Evolutionary conservation across 2,329 filamentous ascomycete genomes (phyloP).

Genomic region (Penicillium paneum): DNA sequence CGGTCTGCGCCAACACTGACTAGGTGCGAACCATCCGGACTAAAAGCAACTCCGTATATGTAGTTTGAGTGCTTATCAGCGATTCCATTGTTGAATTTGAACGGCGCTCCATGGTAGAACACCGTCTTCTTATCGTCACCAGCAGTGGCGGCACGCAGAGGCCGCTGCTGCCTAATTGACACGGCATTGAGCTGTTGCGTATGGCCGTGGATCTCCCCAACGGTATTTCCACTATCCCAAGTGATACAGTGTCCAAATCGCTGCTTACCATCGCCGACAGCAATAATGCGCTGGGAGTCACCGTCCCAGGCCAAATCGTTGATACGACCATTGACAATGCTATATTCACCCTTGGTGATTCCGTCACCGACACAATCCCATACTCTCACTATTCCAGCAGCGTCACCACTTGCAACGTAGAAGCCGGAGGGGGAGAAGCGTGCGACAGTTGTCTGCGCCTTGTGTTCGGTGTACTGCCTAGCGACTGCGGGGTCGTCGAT

Average conservation of each 20-base stretch:
- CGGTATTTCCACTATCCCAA: conserved; percentile 90
- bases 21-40: conserved; percentile 76
- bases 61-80: conserved; percentile 80
- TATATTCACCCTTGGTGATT: conserved; percentile 88
- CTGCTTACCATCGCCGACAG: conserved; percentile 91
- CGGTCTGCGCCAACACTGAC: conserved; percentile 91
- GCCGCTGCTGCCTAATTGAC: conserved; percentile 81
- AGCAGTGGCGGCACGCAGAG: conserved; percentile 85
- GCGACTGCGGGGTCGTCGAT: conserved; percentile 83
- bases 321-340: conserved; percentile 89
- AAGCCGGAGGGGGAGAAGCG: conserved; percentile 92
- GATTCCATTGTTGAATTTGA: conserved; percentile 89
- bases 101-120: conserved; percentile 90
- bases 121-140: conserved; percentile 86
- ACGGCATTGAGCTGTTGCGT: conserved; percentile 88
- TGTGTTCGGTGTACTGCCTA: conserved; percentile 92
- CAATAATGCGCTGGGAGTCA: conserved; percentile 93
- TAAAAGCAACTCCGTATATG: conserved; percentile 82
- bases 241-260: conserved; percentile 92
- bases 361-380: conserved; percentile 88
- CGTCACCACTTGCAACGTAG: conserved; percentile 90
- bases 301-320: conserved; percentile 98
- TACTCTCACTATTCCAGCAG: conserved; percentile 76
- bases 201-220: conserved; percentile 91
- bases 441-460: conserved; percentile 81